Evolutionary conservation across 441 rosid genomes (phyloP).

Genomic region (Pelargonium citronellum): DNA sequence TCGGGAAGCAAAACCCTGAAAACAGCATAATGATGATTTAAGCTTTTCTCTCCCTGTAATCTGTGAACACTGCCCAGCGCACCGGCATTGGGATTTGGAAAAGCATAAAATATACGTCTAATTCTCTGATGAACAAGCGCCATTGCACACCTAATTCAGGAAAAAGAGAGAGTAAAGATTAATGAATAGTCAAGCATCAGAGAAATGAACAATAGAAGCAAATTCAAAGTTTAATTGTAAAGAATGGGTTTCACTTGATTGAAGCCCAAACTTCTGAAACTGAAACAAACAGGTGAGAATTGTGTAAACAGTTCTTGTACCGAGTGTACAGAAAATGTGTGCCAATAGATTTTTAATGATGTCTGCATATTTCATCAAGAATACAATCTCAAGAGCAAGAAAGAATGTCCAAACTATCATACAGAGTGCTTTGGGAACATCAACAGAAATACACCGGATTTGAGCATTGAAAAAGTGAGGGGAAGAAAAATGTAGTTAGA

Average conservation of each 20-base stretch:
- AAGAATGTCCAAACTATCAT: not conserved
- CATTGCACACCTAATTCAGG: conserved; percentile 73
- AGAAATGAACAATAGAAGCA: no score
- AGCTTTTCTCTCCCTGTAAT: conserved; percentile 83
- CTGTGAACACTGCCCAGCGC: conserved; percentile 71
- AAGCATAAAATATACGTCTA: conserved; percentile 70
- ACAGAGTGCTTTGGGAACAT: no score
- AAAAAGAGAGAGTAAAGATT: not conserved
- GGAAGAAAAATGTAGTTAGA: no score
- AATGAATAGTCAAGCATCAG: not conserved
- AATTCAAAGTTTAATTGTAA: no score
- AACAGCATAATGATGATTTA: conserved; percentile 90
- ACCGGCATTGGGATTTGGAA: conserved; percentile 60
- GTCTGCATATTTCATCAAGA: not conserved
- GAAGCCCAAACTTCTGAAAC: no score
- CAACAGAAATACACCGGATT: not conserved
- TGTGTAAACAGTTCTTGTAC: no score
- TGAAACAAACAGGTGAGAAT: no score
- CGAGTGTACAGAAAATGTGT: no score
- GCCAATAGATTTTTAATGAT: no score
- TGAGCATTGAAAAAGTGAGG: no score
- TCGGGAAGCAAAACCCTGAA: conserved; percentile 60
- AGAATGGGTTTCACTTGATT: no score
- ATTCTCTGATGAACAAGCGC: conserved; percentile 91
- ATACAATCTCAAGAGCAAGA: not conserved